Conservation (phyloP, 2,329 filamentous ascomycete species). For the Pestalotiopsis sp. region DNA sequence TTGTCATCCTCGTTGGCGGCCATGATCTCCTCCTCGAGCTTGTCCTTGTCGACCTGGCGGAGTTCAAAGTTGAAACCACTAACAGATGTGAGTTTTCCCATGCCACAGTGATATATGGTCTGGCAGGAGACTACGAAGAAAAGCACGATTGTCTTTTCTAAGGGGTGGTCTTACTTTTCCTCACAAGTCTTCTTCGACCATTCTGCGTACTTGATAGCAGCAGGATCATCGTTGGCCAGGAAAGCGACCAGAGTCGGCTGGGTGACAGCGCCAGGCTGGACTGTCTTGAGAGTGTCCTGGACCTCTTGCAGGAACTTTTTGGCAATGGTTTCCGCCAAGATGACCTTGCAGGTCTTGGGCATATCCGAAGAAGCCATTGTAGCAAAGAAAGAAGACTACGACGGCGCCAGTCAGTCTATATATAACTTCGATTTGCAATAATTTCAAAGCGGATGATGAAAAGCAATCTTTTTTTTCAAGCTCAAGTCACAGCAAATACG, state of each 20-base stretch:
- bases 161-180: slow-evolving; percentile 80
- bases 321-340: slow-evolving; percentile 85
- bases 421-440: neutral
- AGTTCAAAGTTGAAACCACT: slow-evolving; percentile 92
- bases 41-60: slow-evolving; percentile 80
- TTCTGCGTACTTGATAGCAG: slow-evolving; percentile 90
- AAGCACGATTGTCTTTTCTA: neutral
- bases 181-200: slow-evolving; percentile 96
- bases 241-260: slow-evolving; percentile 86
- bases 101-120: neutral
- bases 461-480: neutral
- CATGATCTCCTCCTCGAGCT: slow-evolving; percentile 86
- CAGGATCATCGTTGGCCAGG: slow-evolving; percentile 88
- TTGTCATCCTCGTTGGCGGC: slow-evolving; percentile 76
- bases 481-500: neutral
- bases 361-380: slow-evolving; percentile 42
- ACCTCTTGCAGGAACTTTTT: slow-evolving; percentile 81
- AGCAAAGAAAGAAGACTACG: neutral
- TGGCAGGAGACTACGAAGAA: neutral
- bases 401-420: neutral
- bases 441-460: neutral
- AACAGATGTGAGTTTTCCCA: slow-evolving; percentile 17
- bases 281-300: slow-evolving; percentile 70
- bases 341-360: slow-evolving; percentile 84
- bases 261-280: slow-evolving; percentile 57